Conservation (phyloP, 768 basidiomycete genomes). For the Auricularia sp. region DNA sequence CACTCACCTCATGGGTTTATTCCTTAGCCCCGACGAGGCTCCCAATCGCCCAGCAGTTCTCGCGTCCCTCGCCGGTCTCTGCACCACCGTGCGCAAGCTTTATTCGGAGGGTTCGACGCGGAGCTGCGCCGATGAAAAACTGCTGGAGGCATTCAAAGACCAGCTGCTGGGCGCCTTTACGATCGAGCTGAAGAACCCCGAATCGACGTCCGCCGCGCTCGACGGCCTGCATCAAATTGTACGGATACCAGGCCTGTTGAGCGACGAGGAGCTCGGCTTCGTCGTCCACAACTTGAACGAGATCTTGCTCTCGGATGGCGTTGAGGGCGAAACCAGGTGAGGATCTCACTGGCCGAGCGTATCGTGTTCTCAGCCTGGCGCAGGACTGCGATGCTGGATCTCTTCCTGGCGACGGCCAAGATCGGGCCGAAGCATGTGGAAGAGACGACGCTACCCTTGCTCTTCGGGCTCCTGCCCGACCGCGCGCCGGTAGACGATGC, state of each 20-base stretch:
- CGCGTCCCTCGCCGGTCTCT: slow-evolving; percentile 37
- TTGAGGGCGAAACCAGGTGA: slow-evolving; percentile 45
- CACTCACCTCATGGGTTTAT: slow-evolving; percentile 66
- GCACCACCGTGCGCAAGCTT: slow-evolving; percentile 40
- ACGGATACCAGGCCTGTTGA: slow-evolving; percentile 51
- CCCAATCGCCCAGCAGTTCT: slow-evolving; percentile 58
- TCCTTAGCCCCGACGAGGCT: slow-evolving; percentile 59
- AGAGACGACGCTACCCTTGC: slow-evolving; percentile 65
- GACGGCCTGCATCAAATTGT: slow-evolving; percentile 55
- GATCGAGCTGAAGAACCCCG: slow-evolving; percentile 42
- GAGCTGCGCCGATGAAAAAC: slow-evolving; percentile 21
- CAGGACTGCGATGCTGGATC: slow-evolving; percentile 50
- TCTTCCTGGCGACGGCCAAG: slow-evolving; percentile 53
- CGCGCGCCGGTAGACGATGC: slow-evolving; percentile 42
- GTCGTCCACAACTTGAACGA: slow-evolving; percentile 70
- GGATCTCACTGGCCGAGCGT: slow-evolving; percentile 18
- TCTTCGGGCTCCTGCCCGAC: slow-evolving; percentile 70
- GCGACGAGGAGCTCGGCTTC: slow-evolving; percentile 66
- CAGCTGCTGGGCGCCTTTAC: slow-evolving; percentile 56
- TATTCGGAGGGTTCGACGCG: slow-evolving; percentile 42
- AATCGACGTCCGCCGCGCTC: slow-evolving; percentile 50
- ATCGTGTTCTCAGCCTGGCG: not conserved
- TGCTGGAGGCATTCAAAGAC: slow-evolving; percentile 60
- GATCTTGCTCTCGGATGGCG: slow-evolving; percentile 43
- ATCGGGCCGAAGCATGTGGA: slow-evolving; percentile 55